Evolutionary conservation across 305 asterid species (phyloP).

Genomic region (Lippia alba): DNA sequence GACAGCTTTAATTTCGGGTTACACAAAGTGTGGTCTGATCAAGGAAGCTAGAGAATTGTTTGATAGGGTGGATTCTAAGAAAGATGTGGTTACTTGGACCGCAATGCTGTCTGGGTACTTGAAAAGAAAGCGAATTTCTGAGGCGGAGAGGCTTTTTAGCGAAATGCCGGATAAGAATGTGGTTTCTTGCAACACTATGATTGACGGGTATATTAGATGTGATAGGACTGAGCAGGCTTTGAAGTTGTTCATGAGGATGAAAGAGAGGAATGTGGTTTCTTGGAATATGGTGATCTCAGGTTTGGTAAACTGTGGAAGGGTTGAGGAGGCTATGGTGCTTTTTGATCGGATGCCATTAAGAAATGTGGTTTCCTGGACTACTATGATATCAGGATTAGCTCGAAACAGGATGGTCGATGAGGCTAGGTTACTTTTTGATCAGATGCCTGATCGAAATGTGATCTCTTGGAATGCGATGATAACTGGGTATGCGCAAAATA

Average conservation of each 20-base stretch:
- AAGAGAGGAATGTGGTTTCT: constrained; percentile 51
- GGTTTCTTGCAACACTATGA: constrained; percentile 63
- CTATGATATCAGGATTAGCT: constrained; percentile 55
- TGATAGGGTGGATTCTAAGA: constrained; percentile 57
- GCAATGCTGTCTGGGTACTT: constrained; percentile 64
- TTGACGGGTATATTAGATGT: constrained; percentile 48
- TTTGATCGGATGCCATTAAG: constrained; percentile 47
- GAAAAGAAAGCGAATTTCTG: constrained; percentile 38
- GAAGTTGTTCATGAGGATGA: constrained; percentile 50
- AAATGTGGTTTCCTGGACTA: constrained; percentile 62
- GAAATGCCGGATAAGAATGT: constrained; percentile 66
- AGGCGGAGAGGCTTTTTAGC: constrained; percentile 62
- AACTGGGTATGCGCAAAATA: constrained; percentile 46
- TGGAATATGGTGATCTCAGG: constrained; percentile 61
- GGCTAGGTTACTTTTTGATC: constrained; percentile 51
- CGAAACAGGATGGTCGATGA: constrained; percentile 49
- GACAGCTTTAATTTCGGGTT: constrained; percentile 72
- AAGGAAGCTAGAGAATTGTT: constrained; percentile 63
- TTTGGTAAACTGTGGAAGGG: constrained; percentile 46
- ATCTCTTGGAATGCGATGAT: constrained; percentile 68
- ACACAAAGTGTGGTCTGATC: constrained; percentile 53
- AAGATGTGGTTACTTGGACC: constrained; percentile 71
- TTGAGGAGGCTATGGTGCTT: constrained; percentile 49
- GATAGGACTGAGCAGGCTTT: constrained; percentile 49
- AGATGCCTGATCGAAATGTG: constrained; percentile 54